These are phyloP conservation scores for Coemansia sp. DNA, from an alignment of 192 early-diverging fungal genomes.

Conservation along the genomic window DNA sequence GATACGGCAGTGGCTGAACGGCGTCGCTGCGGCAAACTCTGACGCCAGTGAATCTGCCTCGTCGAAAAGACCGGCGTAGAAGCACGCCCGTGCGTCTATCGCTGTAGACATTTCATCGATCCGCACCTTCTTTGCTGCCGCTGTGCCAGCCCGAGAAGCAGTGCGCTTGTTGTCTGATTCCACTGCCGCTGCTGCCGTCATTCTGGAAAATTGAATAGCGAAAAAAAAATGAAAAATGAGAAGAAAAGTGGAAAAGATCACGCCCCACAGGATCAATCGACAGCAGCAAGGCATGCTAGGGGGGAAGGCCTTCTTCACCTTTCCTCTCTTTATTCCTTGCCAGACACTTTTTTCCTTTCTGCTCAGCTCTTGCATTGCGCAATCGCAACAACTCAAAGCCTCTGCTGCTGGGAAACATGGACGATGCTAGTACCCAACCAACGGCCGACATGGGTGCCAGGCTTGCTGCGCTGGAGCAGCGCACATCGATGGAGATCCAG, in stretches of 20 bases:
- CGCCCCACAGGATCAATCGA: too few relatives aligned
- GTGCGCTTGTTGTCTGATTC: conserved; percentile 12
- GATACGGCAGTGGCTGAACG: conserved; percentile 67
- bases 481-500: background rate
- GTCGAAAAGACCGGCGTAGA: conserved; percentile 26
- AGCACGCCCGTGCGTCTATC: conserved; percentile 19
- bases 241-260: background rate
- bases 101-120: background rate
- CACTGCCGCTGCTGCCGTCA: background rate
- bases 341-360: too few relatives aligned
- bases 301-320: too few relatives aligned
- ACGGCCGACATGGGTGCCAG: background rate
- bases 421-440: too few relatives aligned
- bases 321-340: too few relatives aligned
- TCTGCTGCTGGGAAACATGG: too few relatives aligned
- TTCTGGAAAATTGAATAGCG: too few relatives aligned
- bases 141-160: background rate
- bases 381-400: background rate
- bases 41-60: conserved; percentile 9
- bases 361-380: too few relatives aligned
- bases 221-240: background rate
- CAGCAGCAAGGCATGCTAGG: too few relatives aligned
- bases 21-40: conserved; percentile 40
- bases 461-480: conserved; percentile 1
- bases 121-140: conserved; percentile 6